Conservation (phyloP, 2,329 filamentous ascomycete species). For the Diaporthe velutina region DNA sequence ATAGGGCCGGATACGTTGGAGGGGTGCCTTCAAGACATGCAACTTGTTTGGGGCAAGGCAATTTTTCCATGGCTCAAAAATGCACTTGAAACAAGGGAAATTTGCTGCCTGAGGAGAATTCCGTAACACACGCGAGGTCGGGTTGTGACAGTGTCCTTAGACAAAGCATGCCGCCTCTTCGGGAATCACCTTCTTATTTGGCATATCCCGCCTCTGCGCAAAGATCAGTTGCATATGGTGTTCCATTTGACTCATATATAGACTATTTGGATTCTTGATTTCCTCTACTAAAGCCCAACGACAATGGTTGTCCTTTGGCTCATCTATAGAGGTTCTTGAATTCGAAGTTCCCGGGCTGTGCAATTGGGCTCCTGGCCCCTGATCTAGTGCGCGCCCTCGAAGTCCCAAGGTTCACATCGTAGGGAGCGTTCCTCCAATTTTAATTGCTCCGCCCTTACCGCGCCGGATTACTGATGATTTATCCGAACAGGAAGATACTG, state of each 20-base stretch:
- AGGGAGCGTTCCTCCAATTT: background rate
- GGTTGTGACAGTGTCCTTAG: background rate
- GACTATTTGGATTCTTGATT: rapidly evolving
- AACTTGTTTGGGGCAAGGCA: background rate
- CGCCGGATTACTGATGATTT: background rate
- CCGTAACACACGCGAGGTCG: background rate
- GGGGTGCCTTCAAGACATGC: background rate
- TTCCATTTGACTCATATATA: too few species aligned
- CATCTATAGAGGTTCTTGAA: background rate
- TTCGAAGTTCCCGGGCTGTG: background rate
- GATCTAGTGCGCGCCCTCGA: background rate
- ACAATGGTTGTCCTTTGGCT: too few species aligned
- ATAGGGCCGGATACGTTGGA: background rate
- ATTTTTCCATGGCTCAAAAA: background rate
- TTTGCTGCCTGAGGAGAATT: background rate
- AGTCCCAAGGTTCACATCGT: background rate
- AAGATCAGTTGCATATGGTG: background rate
- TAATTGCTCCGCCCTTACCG: background rate
- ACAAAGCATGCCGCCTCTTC: background rate
- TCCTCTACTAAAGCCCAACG: too few species aligned
- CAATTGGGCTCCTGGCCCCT: background rate
- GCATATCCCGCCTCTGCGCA: background rate
- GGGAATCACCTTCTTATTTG: background rate
- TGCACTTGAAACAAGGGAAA: background rate
- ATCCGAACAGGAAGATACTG: background rate